phyloP scores from a whole-genome alignment of 805 yeast species.

The Yueomyces sinensis region DNA sequence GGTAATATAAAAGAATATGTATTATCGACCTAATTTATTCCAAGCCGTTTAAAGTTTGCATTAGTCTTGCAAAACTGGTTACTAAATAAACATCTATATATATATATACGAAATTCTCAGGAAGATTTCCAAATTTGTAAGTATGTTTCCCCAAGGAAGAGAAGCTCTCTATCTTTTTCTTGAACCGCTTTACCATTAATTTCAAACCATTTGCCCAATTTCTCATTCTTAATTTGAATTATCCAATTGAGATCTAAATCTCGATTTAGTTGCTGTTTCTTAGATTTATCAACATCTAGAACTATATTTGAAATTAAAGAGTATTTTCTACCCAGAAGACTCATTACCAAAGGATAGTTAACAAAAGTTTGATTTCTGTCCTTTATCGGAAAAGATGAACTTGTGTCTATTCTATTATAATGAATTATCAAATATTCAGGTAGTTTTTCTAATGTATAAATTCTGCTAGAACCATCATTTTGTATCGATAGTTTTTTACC shows the following conservation, averaged over 20 bases:
- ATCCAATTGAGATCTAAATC: slow-evolving; percentile 31
- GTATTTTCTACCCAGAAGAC: slow-evolving; percentile 26
- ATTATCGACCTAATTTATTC: no score
- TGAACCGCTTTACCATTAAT: slow-evolving; percentile 38
- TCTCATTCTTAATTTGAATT: slow-evolving; percentile 33
- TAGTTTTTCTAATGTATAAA: slow-evolving; percentile 27
- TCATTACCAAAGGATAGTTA: slow-evolving; percentile 33
- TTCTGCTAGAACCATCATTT: slow-evolving; percentile 11
- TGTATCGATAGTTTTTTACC: slow-evolving; percentile 1
- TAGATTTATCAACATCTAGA: slow-evolving; percentile 16
- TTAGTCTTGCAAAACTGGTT: no score
- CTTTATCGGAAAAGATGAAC: slow-evolving; percentile 15
- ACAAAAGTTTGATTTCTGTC: slow-evolving; percentile 50
- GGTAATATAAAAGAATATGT: no score
- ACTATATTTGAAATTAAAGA: slow-evolving; percentile 37
- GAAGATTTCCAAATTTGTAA: slow-evolving; percentile 63
- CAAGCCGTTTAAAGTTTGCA: no score
- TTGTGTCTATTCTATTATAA: slow-evolving; percentile 36
- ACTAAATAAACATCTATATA: no score
- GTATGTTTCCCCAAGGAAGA: slow-evolving; percentile 49
- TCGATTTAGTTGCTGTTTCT: background rate
- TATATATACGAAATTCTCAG: no score
- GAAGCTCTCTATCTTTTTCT: slow-evolving; percentile 38
- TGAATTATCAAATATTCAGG: slow-evolving; percentile 48
- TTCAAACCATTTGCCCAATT: slow-evolving; percentile 40